phyloP scores from a whole-genome alignment of 2,329 filamentous ascomycete species.

The Colletotrichum zoysiae region DNA sequence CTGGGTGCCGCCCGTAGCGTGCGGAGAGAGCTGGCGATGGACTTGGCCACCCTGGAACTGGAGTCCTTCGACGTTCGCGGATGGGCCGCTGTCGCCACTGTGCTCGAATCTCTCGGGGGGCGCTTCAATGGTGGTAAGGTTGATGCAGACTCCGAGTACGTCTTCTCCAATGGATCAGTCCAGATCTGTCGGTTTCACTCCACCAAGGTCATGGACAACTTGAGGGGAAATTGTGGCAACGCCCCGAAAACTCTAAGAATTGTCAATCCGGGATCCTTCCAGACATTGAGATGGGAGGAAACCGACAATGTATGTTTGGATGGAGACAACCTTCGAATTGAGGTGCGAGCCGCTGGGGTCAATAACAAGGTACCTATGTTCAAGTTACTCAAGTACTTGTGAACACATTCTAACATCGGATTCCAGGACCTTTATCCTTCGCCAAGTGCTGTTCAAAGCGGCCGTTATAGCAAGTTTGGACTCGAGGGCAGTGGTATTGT shows the following conservation, averaged over 20 bases:
- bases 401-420: background rate
- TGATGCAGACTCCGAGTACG: constrained; percentile 50
- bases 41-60: constrained; percentile 50
- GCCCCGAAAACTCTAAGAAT: background rate
- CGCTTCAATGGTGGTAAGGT: constrained; percentile 1
- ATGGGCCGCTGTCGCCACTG: constrained; percentile 2
- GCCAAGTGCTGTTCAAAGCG: constrained; percentile 23
- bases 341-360: constrained; percentile 18
- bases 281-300: constrained; percentile 15
- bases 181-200: constrained; percentile 45
- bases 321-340: constrained; percentile 2
- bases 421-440: constrained; percentile 35
- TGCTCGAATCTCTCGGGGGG: constrained; percentile 11
- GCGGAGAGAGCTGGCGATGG: constrained; percentile 47
- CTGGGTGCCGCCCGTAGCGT: constrained; percentile 49
- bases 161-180: constrained; percentile 45
- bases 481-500: constrained; percentile 30
- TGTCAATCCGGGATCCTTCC: background rate
- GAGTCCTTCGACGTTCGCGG: constrained; percentile 36
- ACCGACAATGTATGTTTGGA: background rate
- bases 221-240: background rate
- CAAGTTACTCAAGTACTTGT: background rate
- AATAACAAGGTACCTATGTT: constrained; percentile 18
- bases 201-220: constrained; percentile 7
- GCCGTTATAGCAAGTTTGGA: constrained; percentile 42